Evolutionary conservation across 345 rosid species (phyloP).

Genomic region (Cardamine occulta): DNA sequence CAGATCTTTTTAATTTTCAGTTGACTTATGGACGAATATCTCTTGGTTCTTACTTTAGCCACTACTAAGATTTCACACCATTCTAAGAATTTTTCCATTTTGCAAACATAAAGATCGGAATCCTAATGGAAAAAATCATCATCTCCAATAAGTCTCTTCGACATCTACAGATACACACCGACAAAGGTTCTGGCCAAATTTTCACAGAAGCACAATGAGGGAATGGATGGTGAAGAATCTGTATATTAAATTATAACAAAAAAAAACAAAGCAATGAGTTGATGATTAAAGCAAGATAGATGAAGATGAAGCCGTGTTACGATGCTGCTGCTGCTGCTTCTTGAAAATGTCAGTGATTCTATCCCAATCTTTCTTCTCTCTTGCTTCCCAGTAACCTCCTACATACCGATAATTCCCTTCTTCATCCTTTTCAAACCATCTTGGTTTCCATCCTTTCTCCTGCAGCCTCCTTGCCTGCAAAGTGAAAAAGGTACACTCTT

Average conservation of each 20-base stretch:
- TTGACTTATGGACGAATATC: not conserved
- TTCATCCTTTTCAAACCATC: constrained; percentile 86
- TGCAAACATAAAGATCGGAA: not conserved
- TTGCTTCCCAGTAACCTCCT: constrained; percentile 96
- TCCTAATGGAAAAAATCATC: not conserved
- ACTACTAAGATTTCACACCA: not conserved
- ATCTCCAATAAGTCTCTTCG: constrained; percentile 17
- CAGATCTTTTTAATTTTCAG: not conserved
- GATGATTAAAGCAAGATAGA: constrained; percentile 24
- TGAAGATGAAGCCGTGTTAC: constrained; percentile 44
- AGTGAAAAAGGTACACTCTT: constrained; percentile 16
- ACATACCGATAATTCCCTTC: constrained; percentile 81
- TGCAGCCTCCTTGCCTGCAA: constrained; percentile 92
- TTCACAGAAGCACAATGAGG: constrained; percentile 41
- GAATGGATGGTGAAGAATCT: constrained; percentile 43
- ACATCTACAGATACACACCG: constrained; percentile 35
- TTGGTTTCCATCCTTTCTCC: constrained; percentile 98
- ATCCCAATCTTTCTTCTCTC: constrained; percentile 73
- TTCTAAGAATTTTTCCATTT: not conserved
- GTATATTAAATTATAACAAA: constrained; percentile 5
- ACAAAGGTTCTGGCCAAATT: constrained; percentile 42
- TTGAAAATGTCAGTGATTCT: constrained; percentile 78
- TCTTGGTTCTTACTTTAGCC: not conserved
- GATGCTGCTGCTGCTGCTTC: constrained; percentile 50
- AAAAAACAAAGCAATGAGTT: constrained; percentile 21